phyloP scores from a whole-genome alignment of 345 rosid genomes.

The Salix dunnii region DNA sequence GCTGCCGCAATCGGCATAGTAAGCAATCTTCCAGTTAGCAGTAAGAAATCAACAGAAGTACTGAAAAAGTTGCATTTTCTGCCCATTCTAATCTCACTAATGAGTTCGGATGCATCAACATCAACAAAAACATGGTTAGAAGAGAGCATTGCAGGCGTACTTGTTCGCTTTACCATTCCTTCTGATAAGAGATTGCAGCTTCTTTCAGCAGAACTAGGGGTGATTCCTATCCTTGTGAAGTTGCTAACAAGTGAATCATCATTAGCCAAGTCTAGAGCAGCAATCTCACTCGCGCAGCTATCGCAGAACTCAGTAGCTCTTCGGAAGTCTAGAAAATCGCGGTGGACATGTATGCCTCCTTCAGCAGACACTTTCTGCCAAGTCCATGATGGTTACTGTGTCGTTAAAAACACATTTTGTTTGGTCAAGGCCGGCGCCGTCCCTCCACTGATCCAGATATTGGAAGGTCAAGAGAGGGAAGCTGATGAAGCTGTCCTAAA shows the following conservation, averaged over 20 bases:
- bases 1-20: constrained; percentile 59
- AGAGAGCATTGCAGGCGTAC: constrained; percentile 45
- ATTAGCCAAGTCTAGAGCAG: constrained; percentile 48
- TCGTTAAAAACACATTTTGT: constrained; percentile 50
- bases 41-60: constrained; percentile 48
- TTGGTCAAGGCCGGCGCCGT: constrained; percentile 58
- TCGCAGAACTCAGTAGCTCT: constrained; percentile 56
- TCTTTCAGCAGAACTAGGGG: constrained; percentile 46
- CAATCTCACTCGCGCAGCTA: constrained; percentile 56
- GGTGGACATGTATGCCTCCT: constrained; percentile 46
- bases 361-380: constrained; percentile 41
- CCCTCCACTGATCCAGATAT: constrained; percentile 37
- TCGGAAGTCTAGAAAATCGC: constrained; percentile 34
- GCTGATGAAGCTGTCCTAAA: constrained; percentile 52
- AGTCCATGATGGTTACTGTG: constrained; percentile 53
- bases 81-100: constrained; percentile 39
- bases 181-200: constrained; percentile 61
- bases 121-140: constrained; percentile 18
- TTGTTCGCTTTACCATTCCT: constrained; percentile 53
- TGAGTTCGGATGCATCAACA: constrained; percentile 27
- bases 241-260: constrained; percentile 41
- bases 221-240: constrained; percentile 54
- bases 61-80: constrained; percentile 42
- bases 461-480: constrained; percentile 48
- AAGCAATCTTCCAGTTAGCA: constrained; percentile 44